A percentile compares a stretch with the other conserved stretches of the same genome.
Evolutionary conservation across 2,329 filamentous ascomycete genomes (phyloP).

Genomic region (Pyrenophora seminiperda): DNA sequence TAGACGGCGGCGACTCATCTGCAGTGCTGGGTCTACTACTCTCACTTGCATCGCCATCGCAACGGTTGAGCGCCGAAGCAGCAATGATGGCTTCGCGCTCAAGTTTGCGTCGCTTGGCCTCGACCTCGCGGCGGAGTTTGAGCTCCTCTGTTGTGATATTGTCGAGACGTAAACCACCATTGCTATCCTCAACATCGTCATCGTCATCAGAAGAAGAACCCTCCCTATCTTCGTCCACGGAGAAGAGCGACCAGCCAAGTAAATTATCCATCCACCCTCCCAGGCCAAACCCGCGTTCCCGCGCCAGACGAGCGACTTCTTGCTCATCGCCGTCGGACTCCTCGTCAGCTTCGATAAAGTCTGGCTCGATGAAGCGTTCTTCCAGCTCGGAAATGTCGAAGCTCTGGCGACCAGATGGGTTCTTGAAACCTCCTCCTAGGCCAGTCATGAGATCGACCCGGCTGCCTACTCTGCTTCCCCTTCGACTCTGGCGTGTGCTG

Average conservation of each 20-base stretch:
- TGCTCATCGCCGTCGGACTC: conserved; percentile 57
- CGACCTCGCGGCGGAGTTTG: conserved; percentile 44
- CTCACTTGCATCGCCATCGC: conserved; percentile 8
- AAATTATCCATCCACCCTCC: conserved; percentile 63
- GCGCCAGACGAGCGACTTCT: conserved; percentile 58
- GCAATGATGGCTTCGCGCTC: conserved; percentile 46
- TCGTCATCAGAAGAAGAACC: conserved; percentile 29
- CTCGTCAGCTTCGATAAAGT: conserved; percentile 56
- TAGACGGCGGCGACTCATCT: conserved; percentile 17
- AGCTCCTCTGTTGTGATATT: conserved; percentile 47
- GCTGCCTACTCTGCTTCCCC: conserved; percentile 44
- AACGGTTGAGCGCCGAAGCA: conserved; percentile 28
- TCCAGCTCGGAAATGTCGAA: conserved; percentile 37
- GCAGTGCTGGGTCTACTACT: conserved; percentile 21
- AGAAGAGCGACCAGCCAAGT: conserved; percentile 63
- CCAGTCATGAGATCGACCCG: conserved; percentile 46
- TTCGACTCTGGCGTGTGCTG: conserved; percentile 47
- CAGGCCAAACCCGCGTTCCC: conserved; percentile 59
- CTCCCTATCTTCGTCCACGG: conserved; percentile 56
- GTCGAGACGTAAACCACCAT: conserved; percentile 20
- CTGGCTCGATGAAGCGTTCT: conserved; percentile 47
- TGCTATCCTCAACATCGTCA: conserved; percentile 38
- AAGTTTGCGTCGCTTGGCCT: conserved; percentile 44
- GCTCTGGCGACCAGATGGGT: conserved; percentile 35
- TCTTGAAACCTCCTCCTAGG: conserved; percentile 35